Base-by-base conservation (phyloP, 2,329 filamentous ascomycete genomes). In the Pseudogymnoascus pannorum region DNA sequence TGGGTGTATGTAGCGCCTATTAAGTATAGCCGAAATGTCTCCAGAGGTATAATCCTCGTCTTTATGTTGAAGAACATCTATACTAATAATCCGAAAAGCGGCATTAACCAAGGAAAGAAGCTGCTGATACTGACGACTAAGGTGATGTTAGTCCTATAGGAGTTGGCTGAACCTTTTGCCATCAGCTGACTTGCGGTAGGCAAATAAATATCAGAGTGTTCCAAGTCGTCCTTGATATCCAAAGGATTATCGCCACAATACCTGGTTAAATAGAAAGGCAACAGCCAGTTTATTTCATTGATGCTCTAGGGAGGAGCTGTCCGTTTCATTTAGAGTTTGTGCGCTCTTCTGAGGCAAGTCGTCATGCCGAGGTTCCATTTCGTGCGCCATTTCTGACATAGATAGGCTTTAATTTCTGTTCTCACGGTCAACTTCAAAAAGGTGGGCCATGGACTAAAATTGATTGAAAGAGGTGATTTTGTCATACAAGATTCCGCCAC, bases 381-480 rank as follows among this genome's bases (percentile, higher is more conserved):
- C 58, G 24, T 59, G 14, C 11, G 4, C 9, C 22, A 8, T 16
- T 59, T 9, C 33, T 26, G 22, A n/a, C 12, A 16, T 7, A 59
- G 24, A 35, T 18, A 62, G 64, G 64, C 67, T 20, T 66, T 73
- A 5, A 58, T 66, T 11, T 66, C 68, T 6, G 66, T 73, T 20
- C 64, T 72, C 2, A 65, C 66, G 57, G 48, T 57, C 14, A 68
- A 71, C 29, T 68, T 73, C 38, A 64, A 61, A 24, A 35, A 63
- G 2, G 42, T 65, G 14, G 66, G 64, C 9, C 38, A 59, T 16
- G 66, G 61, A 4, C 40, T 65, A 4, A 31, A 12, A 2, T 71
- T 68, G 54, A 64, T 72, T 16, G 65, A 71, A 4, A 62, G 62
- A n/a, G 65, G 66, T 3, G 65, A 70, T 38, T 72, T 72, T 58